Base-by-base conservation (phyloP, 192 early-diverging fungal genomes). In the Umbelopsis ramanniana region DNA sequence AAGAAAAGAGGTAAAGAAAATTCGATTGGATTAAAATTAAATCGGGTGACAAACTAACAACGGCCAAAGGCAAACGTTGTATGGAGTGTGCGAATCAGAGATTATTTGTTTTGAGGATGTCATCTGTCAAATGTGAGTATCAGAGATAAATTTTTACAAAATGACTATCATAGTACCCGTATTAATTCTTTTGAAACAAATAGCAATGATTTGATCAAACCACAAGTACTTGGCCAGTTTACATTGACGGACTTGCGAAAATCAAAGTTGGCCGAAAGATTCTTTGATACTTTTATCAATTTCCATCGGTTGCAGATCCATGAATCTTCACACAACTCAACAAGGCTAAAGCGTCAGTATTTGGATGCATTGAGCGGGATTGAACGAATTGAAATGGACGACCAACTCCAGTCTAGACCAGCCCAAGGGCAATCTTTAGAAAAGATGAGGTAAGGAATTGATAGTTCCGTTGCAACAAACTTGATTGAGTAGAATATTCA, bases 241-340 rank as follows among this genome's bases (percentile, higher is more conserved):
- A 45, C 45, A 23, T 47, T 81, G 4, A 48, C 29, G 24, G 79
- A 81, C 37, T 66, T 81, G 23, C 57, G 70, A 11, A 77, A 79
- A 29, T 68, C 72, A 5, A 66, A 72, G 2, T 43, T 77, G 12
- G 79, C 79, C 0, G 79, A 81, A 54, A 54, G 79, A 9, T 81
- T 81, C 40, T 74, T 81, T 35, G 79, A 81, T 46, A 81, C 75
- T 6, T 81, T 81, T 72, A 47, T 74, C 23, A 74, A 75, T 38
- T 66, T 81, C 19, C 72, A 76, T 12, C 69, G 70, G 38, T 69
- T 81, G 43, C 72, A 74, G 52, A 66, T 77, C 9, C 79, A 81
- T 47, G 79, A 81, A 21, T 72, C 75, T 29, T 72, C 54, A n/a
- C 77, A 78, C 37, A 72, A 72, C 26, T 72, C 71, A 10, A n/a